These are phyloP conservation scores for Stygiomarasmius scandens DNA, from an alignment of 1,284 basidiomycete genomes.

Conservation along the genomic window DNA sequence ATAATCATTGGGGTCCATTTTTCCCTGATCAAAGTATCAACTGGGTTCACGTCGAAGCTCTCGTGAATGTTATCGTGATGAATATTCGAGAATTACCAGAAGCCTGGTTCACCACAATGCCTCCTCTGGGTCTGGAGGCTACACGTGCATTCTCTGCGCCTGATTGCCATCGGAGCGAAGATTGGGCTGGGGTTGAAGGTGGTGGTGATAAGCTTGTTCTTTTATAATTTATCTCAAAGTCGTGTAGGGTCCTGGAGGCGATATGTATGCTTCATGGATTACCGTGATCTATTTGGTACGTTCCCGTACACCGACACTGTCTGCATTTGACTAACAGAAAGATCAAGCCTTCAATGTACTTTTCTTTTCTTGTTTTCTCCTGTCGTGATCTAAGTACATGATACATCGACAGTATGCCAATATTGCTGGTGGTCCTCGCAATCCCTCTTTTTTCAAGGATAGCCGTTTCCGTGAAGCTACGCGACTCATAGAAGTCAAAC, in stretches of 20 bases:
- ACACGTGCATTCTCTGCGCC: slow-evolving; percentile 56
- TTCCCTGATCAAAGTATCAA: slow-evolving; percentile 43
- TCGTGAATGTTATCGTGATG: slow-evolving; percentile 58
- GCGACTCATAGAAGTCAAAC: slow-evolving; percentile 58
- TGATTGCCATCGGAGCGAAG: slow-evolving; percentile 36
- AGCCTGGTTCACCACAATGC: slow-evolving; percentile 39
- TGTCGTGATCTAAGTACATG: background rate
- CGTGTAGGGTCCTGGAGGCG: slow-evolving; percentile 58
- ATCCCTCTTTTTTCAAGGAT: slow-evolving; percentile 57
- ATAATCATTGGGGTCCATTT: slow-evolving; percentile 63
- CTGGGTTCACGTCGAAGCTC: slow-evolving; percentile 63
- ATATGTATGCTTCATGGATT: slow-evolving; percentile 76
- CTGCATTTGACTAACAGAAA: slow-evolving; percentile 24
- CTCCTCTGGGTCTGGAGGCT: slow-evolving; percentile 52
- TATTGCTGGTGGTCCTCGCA: slow-evolving; percentile 39
- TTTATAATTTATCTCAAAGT: background rate
- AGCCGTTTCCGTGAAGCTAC: slow-evolving; percentile 62
- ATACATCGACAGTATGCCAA: slow-evolving; percentile 37
- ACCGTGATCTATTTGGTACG: slow-evolving; percentile 64
- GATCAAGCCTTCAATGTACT: slow-evolving; percentile 60
- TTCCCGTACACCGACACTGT: slow-evolving; percentile 16
- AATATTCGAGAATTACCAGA: slow-evolving; percentile 56
- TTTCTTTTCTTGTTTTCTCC: slow-evolving; percentile 11
- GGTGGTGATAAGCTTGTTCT: slow-evolving; percentile 28
- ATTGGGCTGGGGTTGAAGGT: slow-evolving; percentile 75